These are phyloP conservation scores for Phytophthora kernoviae DNA, from an alignment of 352 stramenopile species.

Conservation along the genomic window DNA sequence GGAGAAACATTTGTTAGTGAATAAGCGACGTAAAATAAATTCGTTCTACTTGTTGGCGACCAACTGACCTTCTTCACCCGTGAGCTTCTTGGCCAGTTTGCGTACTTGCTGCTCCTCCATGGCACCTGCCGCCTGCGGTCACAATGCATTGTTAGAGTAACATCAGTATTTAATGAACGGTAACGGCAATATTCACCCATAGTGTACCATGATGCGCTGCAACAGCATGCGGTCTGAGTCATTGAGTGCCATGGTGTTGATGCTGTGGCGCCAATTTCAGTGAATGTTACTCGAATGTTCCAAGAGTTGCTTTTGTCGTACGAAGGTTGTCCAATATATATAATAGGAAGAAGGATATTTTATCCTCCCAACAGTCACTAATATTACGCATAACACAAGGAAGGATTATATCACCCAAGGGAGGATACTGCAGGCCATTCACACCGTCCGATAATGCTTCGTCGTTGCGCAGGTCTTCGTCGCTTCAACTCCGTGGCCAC, in stretches of 20 bases:
- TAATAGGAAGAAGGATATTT: no score
- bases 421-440: not conserved
- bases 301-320: not conserved
- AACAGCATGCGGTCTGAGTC: slow-evolving; percentile 78
- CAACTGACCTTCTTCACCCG: slow-evolving; percentile 69
- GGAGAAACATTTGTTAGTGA: not conserved
- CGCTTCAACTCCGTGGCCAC: slow-evolving; percentile 28
- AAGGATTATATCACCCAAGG: no score
- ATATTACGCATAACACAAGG: no score
- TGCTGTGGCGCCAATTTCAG: slow-evolving; percentile 29
- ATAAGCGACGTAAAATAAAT: no score
- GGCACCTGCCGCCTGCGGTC: slow-evolving; percentile 54
- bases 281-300: not conserved
- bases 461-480: slow-evolving; percentile 20
- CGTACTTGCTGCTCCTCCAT: slow-evolving; percentile 72
- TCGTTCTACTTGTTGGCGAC: not conserved
- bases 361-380: no score
- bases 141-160: not conserved
- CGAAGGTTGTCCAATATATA: no score
- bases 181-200: not conserved
- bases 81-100: slow-evolving; percentile 58
- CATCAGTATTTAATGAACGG: not conserved
- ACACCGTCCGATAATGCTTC: slow-evolving; percentile 20
- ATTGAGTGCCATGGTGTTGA: slow-evolving; percentile 44
- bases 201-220: slow-evolving; percentile 70